Evolutionary conservation across 805 yeast species (phyloP).

Genomic region (Myxozyma melibiosi): DNA sequence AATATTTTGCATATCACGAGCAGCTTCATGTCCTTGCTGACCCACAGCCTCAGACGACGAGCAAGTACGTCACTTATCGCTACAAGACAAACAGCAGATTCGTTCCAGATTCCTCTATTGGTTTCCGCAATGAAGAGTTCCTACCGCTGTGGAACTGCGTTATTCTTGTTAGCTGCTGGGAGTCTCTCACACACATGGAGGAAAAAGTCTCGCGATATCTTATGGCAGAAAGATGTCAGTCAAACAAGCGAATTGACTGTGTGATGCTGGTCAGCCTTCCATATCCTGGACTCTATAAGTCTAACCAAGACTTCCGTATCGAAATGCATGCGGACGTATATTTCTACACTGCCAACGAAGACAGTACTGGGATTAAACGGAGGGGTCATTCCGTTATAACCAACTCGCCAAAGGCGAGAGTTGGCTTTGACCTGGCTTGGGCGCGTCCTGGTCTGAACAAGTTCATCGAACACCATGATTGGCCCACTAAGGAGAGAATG

Average conservation of each 20-base stretch:
- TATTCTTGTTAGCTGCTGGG: neutral
- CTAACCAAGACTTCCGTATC: neutral
- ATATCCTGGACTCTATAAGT: neutral
- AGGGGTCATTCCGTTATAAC: neutral
- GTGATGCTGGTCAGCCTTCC: neutral
- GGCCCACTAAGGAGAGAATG: neutral
- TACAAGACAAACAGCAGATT: neutral
- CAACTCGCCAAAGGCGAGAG: neutral
- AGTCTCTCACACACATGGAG: conserved; percentile 1
- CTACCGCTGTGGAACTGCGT: conserved; percentile 1
- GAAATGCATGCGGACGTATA: neutral
- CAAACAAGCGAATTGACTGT: neutral
- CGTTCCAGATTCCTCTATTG: neutral
- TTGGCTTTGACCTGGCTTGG: neutral
- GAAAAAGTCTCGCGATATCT: conserved; percentile 3
- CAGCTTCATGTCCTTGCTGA: neutral
- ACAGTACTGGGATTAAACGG: neutral
- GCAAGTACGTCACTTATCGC: too few species aligned
- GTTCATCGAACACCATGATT: conserved; percentile 10
- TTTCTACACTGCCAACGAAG: neutral
- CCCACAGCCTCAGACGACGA: too few species aligned
- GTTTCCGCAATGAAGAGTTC: conserved; percentile 8
- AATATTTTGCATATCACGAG: neutral
- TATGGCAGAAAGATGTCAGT: neutral
- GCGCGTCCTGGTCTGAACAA: conserved; percentile 4